Conservation (phyloP, 177 flowering plant species). For the Vitis hybrid region DNA sequence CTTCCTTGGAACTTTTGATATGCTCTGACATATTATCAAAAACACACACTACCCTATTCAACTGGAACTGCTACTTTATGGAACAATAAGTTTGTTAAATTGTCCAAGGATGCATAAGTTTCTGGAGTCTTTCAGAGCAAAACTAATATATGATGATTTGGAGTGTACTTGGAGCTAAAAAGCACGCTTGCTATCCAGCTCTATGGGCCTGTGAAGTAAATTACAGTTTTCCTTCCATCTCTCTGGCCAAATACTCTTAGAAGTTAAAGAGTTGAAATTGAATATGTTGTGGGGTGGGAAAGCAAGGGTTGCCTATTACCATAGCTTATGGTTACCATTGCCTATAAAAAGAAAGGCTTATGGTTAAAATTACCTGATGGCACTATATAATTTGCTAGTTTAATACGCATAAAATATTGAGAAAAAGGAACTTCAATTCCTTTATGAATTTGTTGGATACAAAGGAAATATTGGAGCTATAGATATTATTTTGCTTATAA, state of each 20-base stretch:
- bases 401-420: no score
- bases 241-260: background rate
- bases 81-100: background rate
- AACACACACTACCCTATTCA: background rate
- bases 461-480: background rate
- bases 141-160: background rate
- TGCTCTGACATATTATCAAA: background rate
- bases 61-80: background rate
- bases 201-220: background rate
- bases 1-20: background rate
- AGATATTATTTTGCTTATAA: no score
- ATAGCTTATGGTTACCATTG: no score
- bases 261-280: background rate
- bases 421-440: no score
- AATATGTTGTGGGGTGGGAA: background rate
- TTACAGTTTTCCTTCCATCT: background rate
- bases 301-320: no score
- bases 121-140: background rate
- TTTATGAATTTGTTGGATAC: no score
- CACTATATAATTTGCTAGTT: no score
- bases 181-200: background rate
- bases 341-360: no score
- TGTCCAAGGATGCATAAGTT: background rate
- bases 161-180: background rate
- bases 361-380: no score